A percentile compares a stretch with the other conserved stretches of the same genome.
Evolutionary conservation across 1,284 basidiomycete genomes (phyloP).

Genomic region (Apiotrichum mycotoxinovorans): DNA sequence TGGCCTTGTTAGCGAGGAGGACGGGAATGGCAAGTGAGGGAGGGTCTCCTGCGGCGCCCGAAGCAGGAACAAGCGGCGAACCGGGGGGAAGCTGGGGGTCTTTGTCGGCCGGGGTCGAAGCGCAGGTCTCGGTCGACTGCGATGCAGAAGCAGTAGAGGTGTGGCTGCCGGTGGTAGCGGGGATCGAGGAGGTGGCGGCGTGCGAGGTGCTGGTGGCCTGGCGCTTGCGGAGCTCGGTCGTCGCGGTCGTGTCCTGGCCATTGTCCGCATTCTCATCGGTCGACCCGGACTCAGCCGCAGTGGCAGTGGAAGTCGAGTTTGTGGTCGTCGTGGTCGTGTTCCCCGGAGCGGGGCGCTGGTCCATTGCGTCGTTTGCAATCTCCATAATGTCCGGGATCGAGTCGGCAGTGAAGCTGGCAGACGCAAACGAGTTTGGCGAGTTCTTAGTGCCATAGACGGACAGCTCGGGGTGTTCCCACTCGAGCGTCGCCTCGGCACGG

Average conservation of each 20-base stretch:
- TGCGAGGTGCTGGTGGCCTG: background rate
- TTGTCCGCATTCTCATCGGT: background rate
- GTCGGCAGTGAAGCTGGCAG: constrained; percentile 50
- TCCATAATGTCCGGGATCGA: constrained; percentile 55
- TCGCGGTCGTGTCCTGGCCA: background rate
- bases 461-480: constrained; percentile 61
- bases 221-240: constrained; percentile 5
- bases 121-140: background rate
- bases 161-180: background rate
- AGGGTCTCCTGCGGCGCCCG: constrained; percentile 73
- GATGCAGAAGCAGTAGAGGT: background rate
- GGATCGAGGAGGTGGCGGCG: background rate
- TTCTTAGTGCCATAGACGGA: constrained; percentile 58
- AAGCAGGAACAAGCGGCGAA: constrained; percentile 37
- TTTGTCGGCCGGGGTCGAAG: constrained; percentile 5
- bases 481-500: constrained; percentile 65
- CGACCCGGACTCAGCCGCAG: no score
- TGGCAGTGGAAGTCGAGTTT: background rate
- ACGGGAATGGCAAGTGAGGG: constrained; percentile 75
- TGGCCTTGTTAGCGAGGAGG: constrained; percentile 58
- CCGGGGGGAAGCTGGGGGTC: constrained; percentile 13
- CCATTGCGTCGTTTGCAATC: constrained; percentile 53
- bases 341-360: constrained; percentile 28
- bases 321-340: background rate
- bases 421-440: constrained; percentile 17